A percentile compares a stretch with the other conserved stretches of the same genome.
Evolutionary conservation across 2,329 filamentous ascomycete genomes (phyloP).

Genomic region (Cryoendolithus antarcticus): DNA sequence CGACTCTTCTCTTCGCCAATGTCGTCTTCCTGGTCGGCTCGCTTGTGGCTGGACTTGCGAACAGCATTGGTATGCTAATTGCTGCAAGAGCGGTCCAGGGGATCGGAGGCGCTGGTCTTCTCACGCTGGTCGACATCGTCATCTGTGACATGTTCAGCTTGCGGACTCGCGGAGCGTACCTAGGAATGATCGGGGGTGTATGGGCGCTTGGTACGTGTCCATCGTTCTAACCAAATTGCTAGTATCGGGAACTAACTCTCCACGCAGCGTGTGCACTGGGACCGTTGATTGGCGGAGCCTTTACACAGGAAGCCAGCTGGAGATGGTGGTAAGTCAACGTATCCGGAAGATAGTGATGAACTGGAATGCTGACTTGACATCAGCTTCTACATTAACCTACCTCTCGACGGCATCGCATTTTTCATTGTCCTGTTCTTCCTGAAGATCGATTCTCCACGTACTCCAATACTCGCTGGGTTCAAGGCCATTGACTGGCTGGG

Average conservation of each 20-base stretch:
- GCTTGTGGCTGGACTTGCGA: constrained; percentile 7
- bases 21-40: neutral
- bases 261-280: neutral
- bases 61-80: constrained; percentile 30
- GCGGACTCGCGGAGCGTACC: constrained; percentile 33
- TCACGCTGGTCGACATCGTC: constrained; percentile 35
- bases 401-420: constrained; percentile 3
- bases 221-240: constrained; percentile 27
- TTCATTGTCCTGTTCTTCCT: constrained; percentile 5
- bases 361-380: too few relatives aligned
- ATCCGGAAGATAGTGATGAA: too few relatives aligned
- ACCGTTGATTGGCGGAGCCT: neutral
- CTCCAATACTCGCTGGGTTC: constrained; percentile 15
- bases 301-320: neutral
- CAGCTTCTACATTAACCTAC: constrained; percentile 3
- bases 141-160: constrained; percentile 40
- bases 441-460: constrained; percentile 13
- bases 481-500: constrained; percentile 9
- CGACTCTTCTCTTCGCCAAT: constrained; percentile 45
- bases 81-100: constrained; percentile 44
- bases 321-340: neutral
- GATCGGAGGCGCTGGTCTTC: constrained; percentile 35
- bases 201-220: constrained; percentile 32
- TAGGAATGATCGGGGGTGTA: constrained; percentile 26
- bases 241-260: constrained; percentile 19